Conservation (phyloP, 2,329 filamentous ascomycete species). For the Venturia nashicola region DNA sequence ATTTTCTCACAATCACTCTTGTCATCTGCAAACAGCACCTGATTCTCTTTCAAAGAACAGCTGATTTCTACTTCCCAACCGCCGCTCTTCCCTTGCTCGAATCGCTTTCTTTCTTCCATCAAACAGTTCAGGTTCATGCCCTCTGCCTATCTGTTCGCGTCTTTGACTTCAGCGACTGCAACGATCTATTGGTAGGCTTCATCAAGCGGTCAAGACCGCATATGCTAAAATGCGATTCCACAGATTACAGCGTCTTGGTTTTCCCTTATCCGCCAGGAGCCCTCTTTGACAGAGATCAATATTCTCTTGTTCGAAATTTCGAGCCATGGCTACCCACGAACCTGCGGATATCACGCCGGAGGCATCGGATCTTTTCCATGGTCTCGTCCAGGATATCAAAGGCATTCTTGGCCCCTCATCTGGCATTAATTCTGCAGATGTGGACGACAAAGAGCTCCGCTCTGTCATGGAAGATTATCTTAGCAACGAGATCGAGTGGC, state of each 20-base stretch:
- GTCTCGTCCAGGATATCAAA: slow-evolving; percentile 62
- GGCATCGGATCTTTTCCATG: slow-evolving; percentile 41
- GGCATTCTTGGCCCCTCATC: slow-evolving; percentile 65
- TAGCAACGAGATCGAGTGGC: slow-evolving; percentile 60
- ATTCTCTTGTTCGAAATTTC: background rate
- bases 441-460: slow-evolving; percentile 61
- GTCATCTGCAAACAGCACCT: background rate
- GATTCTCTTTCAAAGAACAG: background rate
- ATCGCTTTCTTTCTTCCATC: background rate
- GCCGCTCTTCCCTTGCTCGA: background rate
- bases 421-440: slow-evolving; percentile 68
- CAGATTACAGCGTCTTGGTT: background rate
- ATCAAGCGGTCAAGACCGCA: background rate
- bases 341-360: background rate
- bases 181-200: background rate
- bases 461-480: slow-evolving; percentile 63
- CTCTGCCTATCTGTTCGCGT: background rate
- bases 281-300: background rate
- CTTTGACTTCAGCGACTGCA: background rate
- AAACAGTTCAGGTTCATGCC: background rate
- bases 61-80: background rate
- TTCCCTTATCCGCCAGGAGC: background rate
- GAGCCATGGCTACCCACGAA: background rate
- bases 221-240: background rate
- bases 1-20: background rate